phyloP scores from a whole-genome alignment of 2,329 filamentous ascomycete species.

The Alternaria triticina region DNA sequence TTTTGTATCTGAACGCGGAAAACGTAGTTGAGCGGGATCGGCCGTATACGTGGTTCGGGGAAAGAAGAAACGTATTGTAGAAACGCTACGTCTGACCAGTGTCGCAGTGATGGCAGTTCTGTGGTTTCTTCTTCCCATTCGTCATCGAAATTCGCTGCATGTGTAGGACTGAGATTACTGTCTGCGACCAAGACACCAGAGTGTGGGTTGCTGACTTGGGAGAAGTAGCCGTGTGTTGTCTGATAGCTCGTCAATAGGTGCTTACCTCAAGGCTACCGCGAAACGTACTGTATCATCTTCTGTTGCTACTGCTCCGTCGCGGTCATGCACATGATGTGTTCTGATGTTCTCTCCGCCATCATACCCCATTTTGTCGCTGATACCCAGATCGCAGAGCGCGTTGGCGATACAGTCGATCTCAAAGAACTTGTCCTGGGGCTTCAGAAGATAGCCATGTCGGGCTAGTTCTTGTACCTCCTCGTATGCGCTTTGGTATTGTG shows the following conservation, averaged over 20 bases:
- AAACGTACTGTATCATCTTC: not conserved
- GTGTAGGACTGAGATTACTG: not conserved
- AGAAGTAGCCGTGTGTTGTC: not conserved
- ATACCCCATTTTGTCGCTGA: not conserved
- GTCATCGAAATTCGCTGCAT: not conserved
- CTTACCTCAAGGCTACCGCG: accelerated
- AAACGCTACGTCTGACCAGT: conserved; percentile 22
- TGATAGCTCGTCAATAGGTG: not conserved
- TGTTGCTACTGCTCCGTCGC: not conserved
- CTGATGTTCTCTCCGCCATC: not conserved
- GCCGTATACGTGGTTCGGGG: not conserved
- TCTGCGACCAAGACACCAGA: not conserved
- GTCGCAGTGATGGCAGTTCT: not conserved
- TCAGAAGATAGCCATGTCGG: not conserved
- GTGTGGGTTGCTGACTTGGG: not conserved
- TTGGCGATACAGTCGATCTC: not conserved
- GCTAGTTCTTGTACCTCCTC: not conserved
- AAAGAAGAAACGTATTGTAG: conserved; percentile 5
- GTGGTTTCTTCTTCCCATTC: not conserved
- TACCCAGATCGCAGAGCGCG: not conserved
- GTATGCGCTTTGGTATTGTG: not conserved
- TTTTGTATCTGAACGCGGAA: conserved; percentile 9
- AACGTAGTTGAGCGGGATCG: not conserved
- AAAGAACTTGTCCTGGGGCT: not conserved
- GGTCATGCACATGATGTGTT: not conserved